phyloP scores from a whole-genome alignment of 805 yeast genomes.

The Ogataea henricii region DNA sequence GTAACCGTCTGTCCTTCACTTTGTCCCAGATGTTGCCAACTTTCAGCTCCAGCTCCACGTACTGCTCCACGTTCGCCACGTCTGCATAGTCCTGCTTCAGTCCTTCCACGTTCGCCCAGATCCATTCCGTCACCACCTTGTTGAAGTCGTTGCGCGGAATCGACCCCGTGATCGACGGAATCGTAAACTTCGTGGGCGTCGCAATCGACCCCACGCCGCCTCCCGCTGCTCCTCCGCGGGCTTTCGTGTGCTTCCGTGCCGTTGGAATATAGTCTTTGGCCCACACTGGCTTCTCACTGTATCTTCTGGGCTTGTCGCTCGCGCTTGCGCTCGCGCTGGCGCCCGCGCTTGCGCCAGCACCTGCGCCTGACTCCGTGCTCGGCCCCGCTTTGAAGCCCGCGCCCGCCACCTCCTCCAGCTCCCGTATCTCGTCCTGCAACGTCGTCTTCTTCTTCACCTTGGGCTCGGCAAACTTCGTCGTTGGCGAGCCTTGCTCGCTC shows the following conservation, averaged over 20 bases:
- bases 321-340: neutral
- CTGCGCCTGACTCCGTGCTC: constrained; percentile 10
- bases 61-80: constrained; percentile 44
- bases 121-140: constrained; percentile 83
- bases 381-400: too few relatives aligned
- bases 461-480: constrained; percentile 14
- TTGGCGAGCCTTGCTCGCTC: constrained; percentile 16
- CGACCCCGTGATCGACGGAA: constrained; percentile 65
- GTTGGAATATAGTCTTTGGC: constrained; percentile 71
- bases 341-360: constrained; percentile 25
- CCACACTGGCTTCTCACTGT: constrained; percentile 75
- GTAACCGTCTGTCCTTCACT: constrained; percentile 59
- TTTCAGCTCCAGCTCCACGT: constrained; percentile 73
- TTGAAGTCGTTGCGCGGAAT: constrained; percentile 81
- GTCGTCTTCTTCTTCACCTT: constrained; percentile 10
- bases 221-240: constrained; percentile 6
- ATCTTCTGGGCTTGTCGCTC: constrained; percentile 58
- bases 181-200: constrained; percentile 22
- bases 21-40: constrained; percentile 72
- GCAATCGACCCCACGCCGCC: too few relatives aligned
- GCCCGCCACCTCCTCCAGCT: constrained; percentile 35
- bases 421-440: constrained; percentile 29
- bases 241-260: constrained; percentile 13
- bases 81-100: constrained; percentile 49
- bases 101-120: constrained; percentile 76